A percentile compares a stretch with the other conserved stretches of the same genome.
Evolutionary conservation across 2,329 filamentous ascomycete species (phyloP).

Genomic region (Neonectria sp.): DNA sequence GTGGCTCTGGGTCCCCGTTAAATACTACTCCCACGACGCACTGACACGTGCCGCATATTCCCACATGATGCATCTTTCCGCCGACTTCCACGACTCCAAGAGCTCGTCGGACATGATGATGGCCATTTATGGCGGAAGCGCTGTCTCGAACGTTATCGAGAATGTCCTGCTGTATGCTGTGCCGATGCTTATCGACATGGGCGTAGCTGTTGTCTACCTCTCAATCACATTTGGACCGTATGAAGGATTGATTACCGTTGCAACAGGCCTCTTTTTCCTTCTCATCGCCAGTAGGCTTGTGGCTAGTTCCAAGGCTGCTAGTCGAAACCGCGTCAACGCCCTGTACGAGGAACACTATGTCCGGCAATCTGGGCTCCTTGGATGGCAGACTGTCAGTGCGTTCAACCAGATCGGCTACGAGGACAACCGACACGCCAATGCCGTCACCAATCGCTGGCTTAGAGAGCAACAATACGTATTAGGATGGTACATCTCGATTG

Average conservation of each 20-base stretch:
- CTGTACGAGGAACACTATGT: conserved; percentile 70
- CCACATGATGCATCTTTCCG: conserved; percentile 73
- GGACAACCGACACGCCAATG: conserved; percentile 66
- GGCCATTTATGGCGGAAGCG: conserved; percentile 69
- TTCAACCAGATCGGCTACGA: conserved; percentile 74
- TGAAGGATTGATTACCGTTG: conserved; percentile 74
- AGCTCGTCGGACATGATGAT: conserved; percentile 72
- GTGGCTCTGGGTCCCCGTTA: conserved; percentile 72
- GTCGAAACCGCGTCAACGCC: conserved; percentile 66
- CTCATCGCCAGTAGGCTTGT: conserved; percentile 69
- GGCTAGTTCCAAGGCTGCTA: conserved; percentile 63
- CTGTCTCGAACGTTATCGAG: conserved; percentile 70
- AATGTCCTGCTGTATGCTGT: conserved; percentile 70
- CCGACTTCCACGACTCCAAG: conserved; percentile 74
- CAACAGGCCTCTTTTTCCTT: conserved; percentile 70
- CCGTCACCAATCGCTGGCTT: conserved; percentile 60
- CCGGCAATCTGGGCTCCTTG: conserved; percentile 69
- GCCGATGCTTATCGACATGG: conserved; percentile 73
- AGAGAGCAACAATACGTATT: conserved; percentile 56
- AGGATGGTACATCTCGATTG: conserved; percentile 66
- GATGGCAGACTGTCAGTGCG: conserved; percentile 72
- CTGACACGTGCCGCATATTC: conserved; percentile 70
- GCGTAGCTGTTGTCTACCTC: conserved; percentile 72
- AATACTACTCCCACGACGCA: conserved; percentile 69
- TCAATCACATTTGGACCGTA: conserved; percentile 72